Base-by-base conservation (phyloP, 2,329 filamentous ascomycete genomes). In the Talaromyces pinophilus region DNA sequence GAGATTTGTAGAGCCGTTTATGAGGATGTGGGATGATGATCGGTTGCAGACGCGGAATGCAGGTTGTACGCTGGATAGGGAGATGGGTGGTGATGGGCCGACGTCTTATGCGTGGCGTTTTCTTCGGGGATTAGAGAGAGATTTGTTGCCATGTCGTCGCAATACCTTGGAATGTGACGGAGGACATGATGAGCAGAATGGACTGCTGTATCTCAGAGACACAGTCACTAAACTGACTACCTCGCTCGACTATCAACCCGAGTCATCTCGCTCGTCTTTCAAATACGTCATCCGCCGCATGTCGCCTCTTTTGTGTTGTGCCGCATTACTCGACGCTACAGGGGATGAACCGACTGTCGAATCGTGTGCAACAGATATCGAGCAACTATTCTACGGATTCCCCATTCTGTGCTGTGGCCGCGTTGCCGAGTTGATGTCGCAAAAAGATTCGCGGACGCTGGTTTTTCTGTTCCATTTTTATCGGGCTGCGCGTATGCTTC, bases 371-470 rank as follows among this genome's bases (percentile, higher is more conserved):
- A n/a, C 42, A 22, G 59, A 62, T 50, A 19, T 62, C 35, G 60
- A 52, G 60, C 60, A 62, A 30, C 44, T 62, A 40, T 33, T 62
- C 60, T 62, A 25, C 25, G 60, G 60, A 13, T 62, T 52, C 17
- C 60, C 44, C 2, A 52, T 62, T 25, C 28, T 62, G 25, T 62
- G 60, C 44, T 52, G 60, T 5, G 44, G 44, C 13, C 60, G 44
- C 2, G 52, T 62, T 52, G 60, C 60, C 10, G 17, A 52, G 60
- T 40, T 62, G 60, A 46, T 62, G 17, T 19, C 22, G 19, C 42
- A 52, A 11, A n/a, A 46, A n/a, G 60, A 62, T 54, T 52, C 60
- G 13, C 46, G 46, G 25, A n/a, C 33, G 44, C 19, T 62, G 30
- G 11, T 30, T 7, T 40, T 62, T 54, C 35, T 57, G 1, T 57